Base-by-base conservation (phyloP, 2,329 filamentous ascomycete genomes). In the Monilinia fructicola region DNA sequence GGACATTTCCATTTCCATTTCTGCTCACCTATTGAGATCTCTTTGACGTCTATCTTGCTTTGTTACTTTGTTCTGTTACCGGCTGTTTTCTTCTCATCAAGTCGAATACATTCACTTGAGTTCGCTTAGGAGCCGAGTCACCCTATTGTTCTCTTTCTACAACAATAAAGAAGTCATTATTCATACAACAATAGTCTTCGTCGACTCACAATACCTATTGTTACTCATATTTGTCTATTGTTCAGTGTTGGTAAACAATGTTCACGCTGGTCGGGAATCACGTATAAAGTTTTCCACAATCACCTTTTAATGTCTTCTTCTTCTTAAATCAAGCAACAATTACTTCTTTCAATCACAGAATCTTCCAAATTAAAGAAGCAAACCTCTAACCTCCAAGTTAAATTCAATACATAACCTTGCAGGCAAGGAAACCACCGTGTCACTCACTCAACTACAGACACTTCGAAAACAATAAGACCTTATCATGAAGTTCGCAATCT, bases 241-340 rank as follows among this genome's bases (percentile, higher is more conserved):
- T 70, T 68, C 68, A 69, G 65, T 53, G 58, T 56, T 56, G 46
- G 61, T 71, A 53, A 65, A 65, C 16, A 58, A 70, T 70, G 48
- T 73, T 67, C 64, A 69, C 71, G 69, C 71, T 72, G 70, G 69
- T 35, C 71, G 52, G 50, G 61, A 66, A 66, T 66, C 55, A 61
- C 53, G 26, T 61, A 61, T 61, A 61, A 38, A 66, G 31, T 28
- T 66, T 38, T 26, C 68, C 68, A 61, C 54, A 44, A 55, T 56
- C 50, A 64, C 31, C 21, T 60, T 53, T 70, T 11, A 44, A 26
- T 28, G 14, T 46, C 12, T 26, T 53, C n/a, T 26, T 53, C n/a
- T 35, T 54, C 21, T 7, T 40, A 35, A 40, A 44, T 35, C 64
- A 46, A 26, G 10, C 61, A 54, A 35, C 42, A 48, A 42, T 56